These are phyloP conservation scores for Auriscalpium microsporum DNA, from an alignment of 768 basidiomycete species.

Conservation along the genomic window DNA sequence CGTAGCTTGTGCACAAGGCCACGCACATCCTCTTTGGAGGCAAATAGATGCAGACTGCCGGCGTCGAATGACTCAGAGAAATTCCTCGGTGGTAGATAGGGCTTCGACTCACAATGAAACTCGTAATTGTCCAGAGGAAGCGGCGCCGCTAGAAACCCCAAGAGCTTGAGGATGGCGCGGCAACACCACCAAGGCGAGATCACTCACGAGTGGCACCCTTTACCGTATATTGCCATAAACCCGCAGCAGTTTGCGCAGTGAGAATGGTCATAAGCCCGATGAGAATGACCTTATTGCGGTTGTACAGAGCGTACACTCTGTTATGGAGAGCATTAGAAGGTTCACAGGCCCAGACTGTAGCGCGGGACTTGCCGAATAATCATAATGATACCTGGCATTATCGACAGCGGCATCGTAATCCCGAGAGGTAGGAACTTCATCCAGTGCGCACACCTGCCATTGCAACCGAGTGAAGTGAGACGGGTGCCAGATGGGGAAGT, in stretches of 20 bases:
- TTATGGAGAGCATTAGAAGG: neutral
- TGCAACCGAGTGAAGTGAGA: neutral
- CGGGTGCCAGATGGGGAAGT: neutral
- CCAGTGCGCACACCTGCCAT: constrained; percentile 9
- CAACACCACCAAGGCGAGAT: neutral
- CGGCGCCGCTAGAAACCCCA: constrained; percentile 5
- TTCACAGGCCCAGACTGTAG: neutral
- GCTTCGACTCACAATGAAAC: constrained; percentile 9
- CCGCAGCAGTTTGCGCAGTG: constrained; percentile 6
- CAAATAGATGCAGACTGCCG: constrained; percentile 11
- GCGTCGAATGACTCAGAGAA: neutral
- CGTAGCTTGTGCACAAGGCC: neutral
- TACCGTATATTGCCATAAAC: constrained; percentile 13
- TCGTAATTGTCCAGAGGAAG: constrained; percentile 12
- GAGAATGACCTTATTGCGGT: constrained; percentile 9
- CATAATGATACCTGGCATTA: constrained; percentile 13
- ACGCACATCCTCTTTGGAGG: constrained; percentile 10
- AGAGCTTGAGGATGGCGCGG: neutral
- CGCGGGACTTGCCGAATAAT: constrained; percentile 8
- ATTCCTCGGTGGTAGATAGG: neutral
- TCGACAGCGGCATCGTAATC: constrained; percentile 8
- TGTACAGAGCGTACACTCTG: constrained; percentile 15
- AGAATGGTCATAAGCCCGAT: constrained; percentile 5
- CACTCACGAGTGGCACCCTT: constrained; percentile 4
- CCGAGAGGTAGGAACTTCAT: constrained; percentile 14